A percentile compares a stretch with the other conserved stretches of the same genome.
These are phyloP conservation scores for Paxillus involutus DNA, from an alignment of 768 basidiomycete genomes.

Conservation along the genomic window DNA sequence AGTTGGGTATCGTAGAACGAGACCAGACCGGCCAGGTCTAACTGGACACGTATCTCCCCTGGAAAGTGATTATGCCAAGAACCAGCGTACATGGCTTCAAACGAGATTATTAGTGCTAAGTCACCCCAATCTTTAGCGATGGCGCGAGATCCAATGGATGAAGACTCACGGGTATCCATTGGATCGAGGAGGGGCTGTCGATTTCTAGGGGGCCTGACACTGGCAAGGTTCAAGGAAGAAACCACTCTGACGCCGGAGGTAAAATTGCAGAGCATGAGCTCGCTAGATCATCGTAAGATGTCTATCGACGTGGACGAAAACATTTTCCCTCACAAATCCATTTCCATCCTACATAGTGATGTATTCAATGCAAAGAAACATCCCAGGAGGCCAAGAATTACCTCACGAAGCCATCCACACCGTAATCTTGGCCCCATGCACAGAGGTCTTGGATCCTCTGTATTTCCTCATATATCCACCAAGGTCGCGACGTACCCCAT, in stretches of 20 bases:
- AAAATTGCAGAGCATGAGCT: constrained; percentile 51
- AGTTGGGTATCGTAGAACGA: constrained; percentile 22
- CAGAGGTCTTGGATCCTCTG: constrained; percentile 29
- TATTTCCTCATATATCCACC: constrained; percentile 19
- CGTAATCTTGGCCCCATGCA: constrained; percentile 30
- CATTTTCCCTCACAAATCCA: constrained; percentile 45
- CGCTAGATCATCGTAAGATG: constrained; percentile 27
- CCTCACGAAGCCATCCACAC: constrained; percentile 36
- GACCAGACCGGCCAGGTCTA: constrained; percentile 18
- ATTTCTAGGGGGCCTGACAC: not conserved
- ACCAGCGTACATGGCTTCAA: constrained; percentile 13
- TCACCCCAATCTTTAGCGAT: not conserved
- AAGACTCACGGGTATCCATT: not conserved
- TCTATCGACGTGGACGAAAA: not conserved
- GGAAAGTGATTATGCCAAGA: constrained; percentile 24
- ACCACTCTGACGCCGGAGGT: constrained; percentile 37
- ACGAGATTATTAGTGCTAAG: not conserved
- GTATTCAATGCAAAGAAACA: not conserved
- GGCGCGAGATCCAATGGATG: not conserved
- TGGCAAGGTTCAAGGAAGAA: constrained; percentile 36
- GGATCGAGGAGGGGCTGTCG: not conserved
- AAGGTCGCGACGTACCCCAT: constrained; percentile 26
- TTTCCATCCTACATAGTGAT: constrained; percentile 42
- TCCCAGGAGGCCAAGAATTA: not conserved
- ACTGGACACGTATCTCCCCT: constrained; percentile 19